phyloP scores from a whole-genome alignment of 2,329 filamentous ascomycete genomes.

The Trichophyton benhamiae region DNA sequence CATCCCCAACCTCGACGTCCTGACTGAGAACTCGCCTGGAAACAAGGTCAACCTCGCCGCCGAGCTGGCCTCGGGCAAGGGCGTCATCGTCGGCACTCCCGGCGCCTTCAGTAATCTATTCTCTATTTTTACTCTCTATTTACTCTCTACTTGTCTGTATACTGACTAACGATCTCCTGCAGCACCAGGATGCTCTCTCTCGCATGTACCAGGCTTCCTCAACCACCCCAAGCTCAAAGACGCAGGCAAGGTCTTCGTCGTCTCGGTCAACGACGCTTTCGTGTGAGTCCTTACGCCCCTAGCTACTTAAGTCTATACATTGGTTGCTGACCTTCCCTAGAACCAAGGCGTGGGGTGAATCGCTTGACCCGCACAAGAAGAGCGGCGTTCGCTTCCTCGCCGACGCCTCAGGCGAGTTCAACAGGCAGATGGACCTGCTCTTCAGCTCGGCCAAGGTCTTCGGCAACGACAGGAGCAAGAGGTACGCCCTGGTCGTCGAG shows the following conservation, averaged over 20 bases:
- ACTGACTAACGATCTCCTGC: not conserved
- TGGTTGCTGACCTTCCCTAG: slow-evolving; percentile 32
- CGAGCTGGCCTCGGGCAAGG: slow-evolving; percentile 59
- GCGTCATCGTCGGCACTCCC: slow-evolving; percentile 73
- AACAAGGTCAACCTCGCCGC: slow-evolving; percentile 80
- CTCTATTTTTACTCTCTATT: slow-evolving; percentile 28
- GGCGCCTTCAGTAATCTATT: slow-evolving; percentile 70
- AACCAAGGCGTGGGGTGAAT: slow-evolving; percentile 78
- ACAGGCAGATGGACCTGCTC: slow-evolving; percentile 65
- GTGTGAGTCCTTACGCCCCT: slow-evolving; percentile 51
- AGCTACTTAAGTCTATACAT: not conserved
- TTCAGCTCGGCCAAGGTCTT: slow-evolving; percentile 74
- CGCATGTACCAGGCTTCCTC: slow-evolving; percentile 78
- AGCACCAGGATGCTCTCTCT: slow-evolving; percentile 52
- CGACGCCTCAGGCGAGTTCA: slow-evolving; percentile 68
- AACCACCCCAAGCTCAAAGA: slow-evolving; percentile 63
- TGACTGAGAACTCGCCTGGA: slow-evolving; percentile 75
- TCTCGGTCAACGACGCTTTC: slow-evolving; percentile 88
- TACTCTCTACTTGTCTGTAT: not conserved
- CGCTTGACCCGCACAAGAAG: slow-evolving; percentile 60
- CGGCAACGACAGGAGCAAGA: slow-evolving; percentile 70
- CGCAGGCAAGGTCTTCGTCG: slow-evolving; percentile 75
- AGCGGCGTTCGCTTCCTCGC: slow-evolving; percentile 80
- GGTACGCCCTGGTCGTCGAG: slow-evolving; percentile 73
- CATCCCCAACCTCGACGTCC: slow-evolving; percentile 62